These are phyloP conservation scores for Cytospora chrysosperma DNA, from an alignment of 2,329 filamentous ascomycete species.

Conservation along the genomic window DNA sequence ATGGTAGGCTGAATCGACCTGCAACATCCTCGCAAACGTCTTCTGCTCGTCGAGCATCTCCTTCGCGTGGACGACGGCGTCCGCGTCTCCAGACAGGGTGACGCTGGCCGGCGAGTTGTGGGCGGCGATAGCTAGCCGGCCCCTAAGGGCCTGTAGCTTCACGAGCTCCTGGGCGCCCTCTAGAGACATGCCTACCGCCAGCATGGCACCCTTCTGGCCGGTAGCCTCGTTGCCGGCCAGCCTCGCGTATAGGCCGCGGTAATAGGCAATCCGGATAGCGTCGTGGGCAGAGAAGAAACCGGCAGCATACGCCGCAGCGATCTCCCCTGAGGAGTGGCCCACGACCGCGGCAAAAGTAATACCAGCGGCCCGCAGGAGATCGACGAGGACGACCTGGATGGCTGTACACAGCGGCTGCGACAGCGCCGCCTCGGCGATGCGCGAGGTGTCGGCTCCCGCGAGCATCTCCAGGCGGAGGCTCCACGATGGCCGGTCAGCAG, in stretches of 20 bases:
- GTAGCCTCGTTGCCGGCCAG: no score
- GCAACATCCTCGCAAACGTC: no score
- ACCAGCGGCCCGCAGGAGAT: constrained; percentile 31
- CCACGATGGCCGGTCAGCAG: constrained; percentile 10
- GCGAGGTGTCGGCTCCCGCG: constrained; percentile 10
- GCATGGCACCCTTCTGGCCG: no score
- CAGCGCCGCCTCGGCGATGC: constrained; percentile 20
- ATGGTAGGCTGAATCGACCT: constrained; percentile 42
- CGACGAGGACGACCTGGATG: constrained; percentile 39
- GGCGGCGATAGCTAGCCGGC: no score
- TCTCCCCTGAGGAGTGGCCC: constrained; percentile 31
- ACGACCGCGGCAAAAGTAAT: constrained; percentile 30
- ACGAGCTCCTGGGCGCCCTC: no score
- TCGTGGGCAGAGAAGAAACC: constrained; percentile 20
- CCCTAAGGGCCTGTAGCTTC: no score
- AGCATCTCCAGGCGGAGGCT: constrained; percentile 16
- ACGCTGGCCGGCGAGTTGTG: no score
- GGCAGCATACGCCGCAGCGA: constrained; percentile 21
- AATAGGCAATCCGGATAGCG: constrained; percentile 31
- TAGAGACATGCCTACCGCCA: no score
- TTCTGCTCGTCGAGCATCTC: no score
- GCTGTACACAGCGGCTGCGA: constrained; percentile 37
- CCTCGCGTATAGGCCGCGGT: constrained; percentile 18
- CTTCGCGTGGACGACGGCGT: no score
- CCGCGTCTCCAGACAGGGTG: no score